Base-by-base conservation (phyloP, 108 stramenopile species). In the Aurantiochytrium sp. region DNA sequence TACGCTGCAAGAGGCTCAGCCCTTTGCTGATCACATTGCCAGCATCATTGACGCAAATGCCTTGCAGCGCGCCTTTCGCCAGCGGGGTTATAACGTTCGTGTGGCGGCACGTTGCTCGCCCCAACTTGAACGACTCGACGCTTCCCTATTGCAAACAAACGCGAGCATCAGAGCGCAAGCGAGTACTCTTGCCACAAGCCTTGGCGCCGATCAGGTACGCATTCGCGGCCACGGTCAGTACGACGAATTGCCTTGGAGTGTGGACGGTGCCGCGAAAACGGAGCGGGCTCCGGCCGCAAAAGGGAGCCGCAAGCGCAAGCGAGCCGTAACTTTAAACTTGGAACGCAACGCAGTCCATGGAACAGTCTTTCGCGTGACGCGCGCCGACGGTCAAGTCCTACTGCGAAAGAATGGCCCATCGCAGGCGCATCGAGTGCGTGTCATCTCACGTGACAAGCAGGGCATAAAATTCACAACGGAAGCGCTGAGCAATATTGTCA, bases 1-100 rank as follows among this genome's bases (percentile, higher is more conserved):
- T 8, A 23, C 42, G 6, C 64, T 69, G 21, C 21, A 69, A 8
- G 35, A 69, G 64, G 5, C 64, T 10, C 14, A 42, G 5, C 64
- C 64, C 25, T 69, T 69, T 42, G 25, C 5, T 23, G 64, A 8
- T 8, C 64, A 69, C 64, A 69, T 69, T 69, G 64, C 64, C 42
- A 18, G 25, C 42, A 92, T 96, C 51, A 96, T 96, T 88, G 94
- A 94, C 58, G 64, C 91, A 87, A 96, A 97, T 88, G 88, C 92
- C 44, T 88, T 96, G 5, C 91, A 23, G 8, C 35, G 35, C 42
- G 64, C 64, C 3, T 69, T 69, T 69, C 64, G 64, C 42, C 64
- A 69, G 4, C 71, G 58, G 6, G 89, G 88, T 5, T 89, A 88
- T n/a, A 23, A 69, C 42, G 64, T 42, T 69, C 64, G 64, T 69